Conservation (phyloP, 1,284 basidiomycete genomes). For the Cryptococcus floricola region DNA sequence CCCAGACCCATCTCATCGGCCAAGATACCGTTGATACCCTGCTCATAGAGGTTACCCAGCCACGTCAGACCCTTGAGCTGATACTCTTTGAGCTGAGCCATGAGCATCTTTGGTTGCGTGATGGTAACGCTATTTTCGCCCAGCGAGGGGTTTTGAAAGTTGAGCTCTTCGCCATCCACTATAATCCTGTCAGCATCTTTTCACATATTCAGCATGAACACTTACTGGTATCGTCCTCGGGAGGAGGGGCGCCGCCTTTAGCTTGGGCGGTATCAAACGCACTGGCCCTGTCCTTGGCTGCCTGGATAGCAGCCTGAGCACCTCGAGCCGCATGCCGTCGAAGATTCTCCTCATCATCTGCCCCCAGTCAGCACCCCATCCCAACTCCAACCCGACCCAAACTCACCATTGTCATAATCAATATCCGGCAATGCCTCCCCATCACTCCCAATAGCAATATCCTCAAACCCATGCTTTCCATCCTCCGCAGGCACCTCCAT, state of each 20-base stretch:
- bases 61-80: slow-evolving; percentile 98
- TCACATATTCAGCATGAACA: background rate
- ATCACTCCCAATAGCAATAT: slow-evolving; percentile 56
- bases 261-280: slow-evolving; percentile 72
- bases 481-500: slow-evolving; percentile 12
- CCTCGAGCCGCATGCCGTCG: slow-evolving; percentile 83
- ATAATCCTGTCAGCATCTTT: background rate
- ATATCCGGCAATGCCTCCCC: slow-evolving; percentile 65
- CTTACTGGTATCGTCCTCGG: slow-evolving; percentile 42
- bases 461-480: slow-evolving; percentile 35
- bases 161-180: slow-evolving; percentile 91
- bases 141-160: slow-evolving; percentile 99
- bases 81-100: slow-evolving; percentile 96
- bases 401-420: slow-evolving; percentile 87
- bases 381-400: background rate
- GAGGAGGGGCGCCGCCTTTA: slow-evolving; percentile 52
- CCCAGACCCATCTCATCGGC: slow-evolving; percentile 99
- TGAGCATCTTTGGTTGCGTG: slow-evolving; percentile 91
- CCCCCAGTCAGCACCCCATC: background rate
- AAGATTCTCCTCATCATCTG: slow-evolving; percentile 87
- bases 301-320: slow-evolving; percentile 81
- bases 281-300: slow-evolving; percentile 74
- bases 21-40: slow-evolving; percentile 97
- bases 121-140: slow-evolving; percentile 80
- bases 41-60: slow-evolving; percentile 96